Percentiles rank a stretch among this genome's conserved stretches.
These are phyloP conservation scores for Collybia mongolica DNA, from an alignment of 768 basidiomycete genomes.

Conservation along the genomic window DNA sequence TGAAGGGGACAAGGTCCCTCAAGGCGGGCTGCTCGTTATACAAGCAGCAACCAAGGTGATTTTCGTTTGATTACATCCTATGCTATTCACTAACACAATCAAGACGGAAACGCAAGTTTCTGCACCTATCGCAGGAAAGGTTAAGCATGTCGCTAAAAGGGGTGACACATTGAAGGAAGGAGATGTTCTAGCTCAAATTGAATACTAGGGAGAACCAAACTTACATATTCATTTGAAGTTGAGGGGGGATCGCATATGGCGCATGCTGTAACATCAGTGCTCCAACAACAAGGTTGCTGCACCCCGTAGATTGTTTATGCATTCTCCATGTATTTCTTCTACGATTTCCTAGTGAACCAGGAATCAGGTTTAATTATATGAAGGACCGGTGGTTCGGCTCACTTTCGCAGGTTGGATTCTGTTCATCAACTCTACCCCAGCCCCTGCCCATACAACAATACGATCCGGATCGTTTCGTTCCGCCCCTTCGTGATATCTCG, in stretches of 20 bases:
- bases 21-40: too few relatives aligned
- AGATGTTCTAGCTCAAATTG: too few relatives aligned
- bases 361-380: neutral
- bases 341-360: constrained; percentile 45
- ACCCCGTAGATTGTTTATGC: constrained; percentile 30
- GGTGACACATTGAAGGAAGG: neutral
- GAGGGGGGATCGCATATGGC: too few relatives aligned
- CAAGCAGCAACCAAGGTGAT: too few relatives aligned
- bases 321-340: constrained; percentile 49
- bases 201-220: too few relatives aligned
- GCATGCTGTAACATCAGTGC: too few relatives aligned
- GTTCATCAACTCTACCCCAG: constrained; percentile 58
- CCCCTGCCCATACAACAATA: constrained; percentile 68
- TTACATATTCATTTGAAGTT: too few relatives aligned
- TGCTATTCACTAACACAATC: too few relatives aligned
- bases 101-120: neutral
- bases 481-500: constrained; percentile 44
- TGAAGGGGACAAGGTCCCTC: too few relatives aligned
- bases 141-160: neutral
- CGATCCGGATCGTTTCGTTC: constrained; percentile 45
- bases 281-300: constrained; percentile 17
- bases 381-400: constrained; percentile 5
- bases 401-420: constrained; percentile 39
- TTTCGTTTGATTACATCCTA: too few relatives aligned
- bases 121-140: neutral